These are phyloP conservation scores for Hortiboletus rubellus DNA, from an alignment of 1,284 basidiomycete genomes.

Conservation along the genomic window DNA sequence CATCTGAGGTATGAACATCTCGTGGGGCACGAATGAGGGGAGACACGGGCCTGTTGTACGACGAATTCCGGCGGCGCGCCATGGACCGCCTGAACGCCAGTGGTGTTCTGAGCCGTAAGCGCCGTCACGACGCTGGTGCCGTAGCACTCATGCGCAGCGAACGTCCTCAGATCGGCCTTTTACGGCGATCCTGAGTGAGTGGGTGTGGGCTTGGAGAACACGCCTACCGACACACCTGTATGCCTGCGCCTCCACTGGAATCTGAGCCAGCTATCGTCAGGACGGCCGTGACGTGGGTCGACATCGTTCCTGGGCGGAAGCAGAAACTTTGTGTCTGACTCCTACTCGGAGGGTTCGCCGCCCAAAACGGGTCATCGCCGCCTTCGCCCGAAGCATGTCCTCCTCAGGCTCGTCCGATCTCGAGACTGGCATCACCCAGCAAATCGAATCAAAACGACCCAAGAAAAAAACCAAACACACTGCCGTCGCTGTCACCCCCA, in stretches of 20 bases:
- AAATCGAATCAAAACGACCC: slow-evolving; percentile 6
- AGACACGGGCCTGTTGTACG: slow-evolving; percentile 58
- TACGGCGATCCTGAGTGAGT: neutral
- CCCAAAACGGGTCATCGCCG: slow-evolving; percentile 2
- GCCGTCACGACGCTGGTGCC: slow-evolving; percentile 89
- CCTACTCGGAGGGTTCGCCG: too few species aligned
- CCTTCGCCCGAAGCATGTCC: slow-evolving; percentile 15
- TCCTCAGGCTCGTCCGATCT: slow-evolving; percentile 22
- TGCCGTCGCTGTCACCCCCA: neutral
- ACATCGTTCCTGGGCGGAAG: slow-evolving; percentile 7
- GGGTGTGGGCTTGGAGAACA: neutral
- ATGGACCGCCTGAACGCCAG: slow-evolving; percentile 76
- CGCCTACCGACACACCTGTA: slow-evolving; percentile 59
- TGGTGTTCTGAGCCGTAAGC: slow-evolving; percentile 90
- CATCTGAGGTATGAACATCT: neutral
- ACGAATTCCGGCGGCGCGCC: slow-evolving; percentile 69
- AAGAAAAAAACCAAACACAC: slow-evolving; percentile 10
- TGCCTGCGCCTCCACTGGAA: slow-evolving; percentile 86
- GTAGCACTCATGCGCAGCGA: slow-evolving; percentile 79
- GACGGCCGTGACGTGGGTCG: slow-evolving; percentile 30
- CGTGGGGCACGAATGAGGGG: neutral
- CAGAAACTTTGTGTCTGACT: neutral
- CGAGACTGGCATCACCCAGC: slow-evolving; percentile 4
- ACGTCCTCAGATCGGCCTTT: slow-evolving; percentile 85
- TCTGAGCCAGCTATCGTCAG: slow-evolving; percentile 87